Percentiles rank a stretch among this genome's conserved stretches.
Evolutionary conservation across 371 early-diverging fungal species (phyloP).

Genomic region (Mortierella sp.): DNA sequence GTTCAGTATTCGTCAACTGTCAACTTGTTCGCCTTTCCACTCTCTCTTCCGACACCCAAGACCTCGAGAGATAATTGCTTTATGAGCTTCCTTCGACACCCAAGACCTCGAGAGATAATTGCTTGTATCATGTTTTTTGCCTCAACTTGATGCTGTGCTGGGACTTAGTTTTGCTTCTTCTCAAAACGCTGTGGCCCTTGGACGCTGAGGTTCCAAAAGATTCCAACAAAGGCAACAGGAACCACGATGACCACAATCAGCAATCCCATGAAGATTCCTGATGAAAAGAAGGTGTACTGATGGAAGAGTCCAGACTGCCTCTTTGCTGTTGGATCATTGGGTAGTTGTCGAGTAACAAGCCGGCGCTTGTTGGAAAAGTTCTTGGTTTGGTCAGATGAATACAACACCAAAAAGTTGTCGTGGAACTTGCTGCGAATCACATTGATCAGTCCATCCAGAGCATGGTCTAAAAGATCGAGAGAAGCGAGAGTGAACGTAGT

Average conservation of each 20-base stretch:
- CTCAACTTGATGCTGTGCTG: not conserved
- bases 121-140: too few species aligned
- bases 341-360: constrained; percentile 29
- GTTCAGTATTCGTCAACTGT: too few species aligned
- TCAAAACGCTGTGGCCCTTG: constrained; percentile 50
- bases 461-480: too few species aligned
- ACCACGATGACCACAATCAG: constrained; percentile 32
- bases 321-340: constrained; percentile 28
- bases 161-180: constrained; percentile 36
- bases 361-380: constrained; percentile 18
- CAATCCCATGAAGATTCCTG: constrained; percentile 50
- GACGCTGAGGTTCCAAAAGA: constrained; percentile 50
- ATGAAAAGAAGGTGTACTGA: constrained; percentile 48
- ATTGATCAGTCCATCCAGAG: constrained; percentile 19
- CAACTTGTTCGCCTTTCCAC: too few species aligned
- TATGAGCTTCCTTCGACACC: too few species aligned
- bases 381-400: constrained; percentile 48
- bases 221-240: constrained; percentile 43
- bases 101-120: too few species aligned
- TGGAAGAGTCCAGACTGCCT: constrained; percentile 41
- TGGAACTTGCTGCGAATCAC: constrained; percentile 17
- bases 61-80: too few species aligned
- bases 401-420: constrained; percentile 40
- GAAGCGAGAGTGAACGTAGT: too few species aligned
- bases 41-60: too few species aligned